These are phyloP conservation scores for Penicillium psychrosexuale DNA, from an alignment of 2,329 filamentous ascomycete genomes.

Conservation along the genomic window DNA sequence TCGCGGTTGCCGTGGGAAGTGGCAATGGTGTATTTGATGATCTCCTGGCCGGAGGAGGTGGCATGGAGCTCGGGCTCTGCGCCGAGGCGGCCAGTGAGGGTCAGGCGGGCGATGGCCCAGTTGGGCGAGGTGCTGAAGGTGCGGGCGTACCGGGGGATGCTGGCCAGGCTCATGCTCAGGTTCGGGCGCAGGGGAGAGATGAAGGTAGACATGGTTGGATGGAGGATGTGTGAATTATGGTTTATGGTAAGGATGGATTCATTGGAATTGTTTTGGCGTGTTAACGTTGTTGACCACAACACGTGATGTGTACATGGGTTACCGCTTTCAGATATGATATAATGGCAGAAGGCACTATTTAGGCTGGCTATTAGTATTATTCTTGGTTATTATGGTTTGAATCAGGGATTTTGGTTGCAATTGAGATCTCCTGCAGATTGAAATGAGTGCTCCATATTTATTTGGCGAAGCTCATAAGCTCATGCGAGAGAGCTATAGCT, in stretches of 20 bases:
- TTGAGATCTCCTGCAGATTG: background rate
- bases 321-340: conserved; percentile 4
- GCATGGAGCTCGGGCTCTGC: conserved; percentile 71
- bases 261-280: background rate
- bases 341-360: background rate
- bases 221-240: background rate
- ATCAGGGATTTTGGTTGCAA: background rate
- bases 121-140: conserved; percentile 68
- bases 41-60: conserved; percentile 67
- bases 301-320: background rate
- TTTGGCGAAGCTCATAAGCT: background rate
- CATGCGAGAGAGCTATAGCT: background rate
- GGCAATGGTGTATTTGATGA: conserved; percentile 75
- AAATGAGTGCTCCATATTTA: background rate
- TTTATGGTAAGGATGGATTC: background rate
- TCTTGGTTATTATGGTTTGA: background rate
- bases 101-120: conserved; percentile 71
- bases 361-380: background rate
- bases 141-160: conserved; percentile 51
- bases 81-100: conserved; percentile 80
- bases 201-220: conserved; percentile 40
- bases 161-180: conserved; percentile 49
- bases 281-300: background rate
- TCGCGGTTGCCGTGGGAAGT: conserved; percentile 65
- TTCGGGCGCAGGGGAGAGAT: conserved; percentile 53